Evolutionary conservation across 768 basidiomycete species (phyloP).

Genomic region (Hericium coralloides): DNA sequence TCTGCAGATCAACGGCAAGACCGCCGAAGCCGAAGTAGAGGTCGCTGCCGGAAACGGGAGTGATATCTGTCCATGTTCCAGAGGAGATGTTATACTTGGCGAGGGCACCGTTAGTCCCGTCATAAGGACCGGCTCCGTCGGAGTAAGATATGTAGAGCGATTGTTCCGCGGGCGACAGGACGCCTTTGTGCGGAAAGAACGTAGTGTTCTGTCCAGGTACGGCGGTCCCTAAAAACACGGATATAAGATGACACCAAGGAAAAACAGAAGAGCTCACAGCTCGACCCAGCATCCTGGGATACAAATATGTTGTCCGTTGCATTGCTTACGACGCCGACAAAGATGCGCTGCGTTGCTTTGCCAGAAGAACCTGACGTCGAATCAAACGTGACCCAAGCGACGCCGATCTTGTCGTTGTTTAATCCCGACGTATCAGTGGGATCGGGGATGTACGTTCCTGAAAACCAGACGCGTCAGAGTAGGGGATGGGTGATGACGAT

Average conservation of each 20-base stretch:
- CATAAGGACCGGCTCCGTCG: slow-evolving; percentile 57
- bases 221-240: slow-evolving; percentile 36
- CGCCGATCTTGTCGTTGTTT: slow-evolving; percentile 30
- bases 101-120: slow-evolving; percentile 43
- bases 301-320: slow-evolving; percentile 49
- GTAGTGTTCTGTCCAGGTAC: slow-evolving; percentile 48
- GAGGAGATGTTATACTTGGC: slow-evolving; percentile 42
- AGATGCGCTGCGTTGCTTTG: slow-evolving; percentile 50
- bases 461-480: too few species aligned
- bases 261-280: slow-evolving; percentile 34
- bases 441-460: slow-evolving; percentile 47
- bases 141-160: slow-evolving; percentile 53
- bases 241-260: neutral
- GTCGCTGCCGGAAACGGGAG: slow-evolving; percentile 46
- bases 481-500: neutral
- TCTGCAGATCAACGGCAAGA: slow-evolving; percentile 49
- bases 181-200: slow-evolving; percentile 59
- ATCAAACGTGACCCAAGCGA: slow-evolving; percentile 62
- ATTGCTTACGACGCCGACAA: slow-evolving; percentile 55
- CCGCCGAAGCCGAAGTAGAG: slow-evolving; percentile 59
- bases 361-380: slow-evolving; percentile 45
- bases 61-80: slow-evolving; percentile 52
- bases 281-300: slow-evolving; percentile 44
- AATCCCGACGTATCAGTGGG: slow-evolving; percentile 38
- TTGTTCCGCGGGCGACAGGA: slow-evolving; percentile 48